A percentile compares a stretch with the other conserved stretches of the same genome.
Conservation (phyloP, 495 filamentous ascomycete genomes). For the Lepraria neglecta region DNA sequence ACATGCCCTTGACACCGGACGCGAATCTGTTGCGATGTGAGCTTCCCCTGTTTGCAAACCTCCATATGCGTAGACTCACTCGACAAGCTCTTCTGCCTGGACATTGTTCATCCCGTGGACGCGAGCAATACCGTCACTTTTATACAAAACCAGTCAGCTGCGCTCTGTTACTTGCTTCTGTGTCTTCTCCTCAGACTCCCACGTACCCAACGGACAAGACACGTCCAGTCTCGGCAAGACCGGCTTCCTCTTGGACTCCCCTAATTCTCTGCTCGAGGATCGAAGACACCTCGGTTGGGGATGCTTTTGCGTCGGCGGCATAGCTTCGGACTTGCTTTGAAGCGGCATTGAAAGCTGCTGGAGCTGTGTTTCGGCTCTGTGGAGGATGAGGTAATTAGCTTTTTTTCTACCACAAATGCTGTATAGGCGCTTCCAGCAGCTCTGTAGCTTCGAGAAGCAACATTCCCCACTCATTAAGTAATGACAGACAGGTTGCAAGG, state of each 20-base stretch:
- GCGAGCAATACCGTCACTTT: constrained; percentile 99
- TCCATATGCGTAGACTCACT: constrained; percentile 60
- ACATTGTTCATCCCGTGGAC: constrained; percentile 99
- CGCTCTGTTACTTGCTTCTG: constrained; percentile 11
- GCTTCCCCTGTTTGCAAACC: constrained; percentile 30
- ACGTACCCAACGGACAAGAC: constrained; percentile 99
- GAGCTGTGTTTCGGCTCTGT: constrained; percentile 80
- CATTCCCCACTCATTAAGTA: neutral
- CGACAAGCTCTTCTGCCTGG: constrained; percentile 99
- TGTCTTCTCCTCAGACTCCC: constrained; percentile 3
- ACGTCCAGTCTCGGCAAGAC: constrained; percentile 95
- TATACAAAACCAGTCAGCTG: constrained; percentile 15
- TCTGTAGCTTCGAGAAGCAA: neutral
- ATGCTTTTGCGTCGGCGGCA: constrained; percentile 87
- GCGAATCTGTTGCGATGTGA: constrained; percentile 71
- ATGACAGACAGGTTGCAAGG: neutral
- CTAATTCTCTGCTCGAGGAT: constrained; percentile 98
- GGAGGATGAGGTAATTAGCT: constrained; percentile 35
- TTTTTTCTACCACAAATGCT: constrained; percentile 22
- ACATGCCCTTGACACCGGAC: constrained; percentile 99
- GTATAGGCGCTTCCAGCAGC: neutral
- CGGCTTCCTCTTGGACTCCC: constrained; percentile 92
- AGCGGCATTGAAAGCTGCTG: constrained; percentile 63
- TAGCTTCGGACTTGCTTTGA: constrained; percentile 80
- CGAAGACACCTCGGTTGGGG: constrained; percentile 96